phyloP scores from a whole-genome alignment of 441 rosid species.

The Erodium trifolium region DNA sequence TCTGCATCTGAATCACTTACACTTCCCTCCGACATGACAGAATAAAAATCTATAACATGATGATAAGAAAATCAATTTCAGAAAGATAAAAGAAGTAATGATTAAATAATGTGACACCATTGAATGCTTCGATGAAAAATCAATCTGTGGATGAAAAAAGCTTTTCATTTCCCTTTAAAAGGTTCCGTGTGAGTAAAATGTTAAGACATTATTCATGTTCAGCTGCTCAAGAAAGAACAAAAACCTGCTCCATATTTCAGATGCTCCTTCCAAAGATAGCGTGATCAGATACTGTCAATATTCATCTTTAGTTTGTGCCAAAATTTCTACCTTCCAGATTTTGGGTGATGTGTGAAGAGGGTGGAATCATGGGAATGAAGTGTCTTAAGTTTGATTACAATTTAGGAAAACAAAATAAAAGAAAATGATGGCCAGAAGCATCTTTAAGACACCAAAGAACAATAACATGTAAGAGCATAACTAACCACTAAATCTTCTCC shows the following conservation, averaged over 20 bases:
- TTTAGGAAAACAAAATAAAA: background rate
- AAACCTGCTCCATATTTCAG: background rate
- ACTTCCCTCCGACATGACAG: conserved; percentile 39
- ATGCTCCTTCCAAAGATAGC: background rate
- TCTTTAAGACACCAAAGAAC: background rate
- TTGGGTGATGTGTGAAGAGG: background rate
- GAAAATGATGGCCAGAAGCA: background rate
- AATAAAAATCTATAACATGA: conserved; percentile 1
- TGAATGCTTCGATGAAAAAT: background rate
- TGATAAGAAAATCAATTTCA: background rate
- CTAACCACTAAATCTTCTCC: conserved; percentile 9
- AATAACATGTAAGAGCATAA: background rate
- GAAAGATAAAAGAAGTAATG: background rate
- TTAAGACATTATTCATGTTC: background rate
- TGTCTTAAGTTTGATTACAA: background rate
- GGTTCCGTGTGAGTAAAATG: background rate
- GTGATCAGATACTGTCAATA: background rate
- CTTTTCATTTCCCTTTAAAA: background rate
- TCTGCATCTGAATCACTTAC: conserved; percentile 65
- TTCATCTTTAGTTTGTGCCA: no score
- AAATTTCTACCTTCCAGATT: background rate
- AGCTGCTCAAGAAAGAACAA: background rate
- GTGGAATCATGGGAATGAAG: background rate
- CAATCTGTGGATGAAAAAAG: background rate
- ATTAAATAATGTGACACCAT: conserved; percentile 2